Evolutionary conservation across 768 basidiomycete genomes (phyloP), one percentile per base, ranked within the genome.

Genomic region (Leccinellum luteum): DNA sequence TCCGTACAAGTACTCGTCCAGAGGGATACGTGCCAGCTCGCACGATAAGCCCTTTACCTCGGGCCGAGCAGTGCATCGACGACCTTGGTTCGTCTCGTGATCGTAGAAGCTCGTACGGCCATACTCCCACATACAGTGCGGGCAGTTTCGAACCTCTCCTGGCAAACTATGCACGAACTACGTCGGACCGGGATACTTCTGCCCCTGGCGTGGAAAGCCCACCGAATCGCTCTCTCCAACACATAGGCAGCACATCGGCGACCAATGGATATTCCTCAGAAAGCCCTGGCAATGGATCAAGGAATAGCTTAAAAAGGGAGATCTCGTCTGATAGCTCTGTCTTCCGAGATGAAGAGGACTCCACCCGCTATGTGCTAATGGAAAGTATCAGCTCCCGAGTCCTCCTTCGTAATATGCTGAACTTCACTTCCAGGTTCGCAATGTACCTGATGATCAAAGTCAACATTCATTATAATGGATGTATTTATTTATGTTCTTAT

Each of bases 121-220:
- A 84, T 66, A 74, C 76, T 27, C 73, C 78, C 45, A 79, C 79
- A 59, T 75, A 81, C 47, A 82, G 82, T 58, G 76, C 75, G 2
- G 83, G 79, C 14, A 87, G 85, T 70, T 79, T 79, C 55, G 86
- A 88, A 60, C 84, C 84, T 27, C 73, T 88, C 21, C 71, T 88
- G 48, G 78, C 80, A 25, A 71, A 75, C 13, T 82, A 77, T 56
- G 69, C 71, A 38, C 73, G 74, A 14, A 58, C 63, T 57, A 15
- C 48, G 23, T 55, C 67, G 21, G 67, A 72, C 21, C 66, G 62
- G 50, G 65, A 64, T 17, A 27, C 48, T 28, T 56, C 57, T 38
- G 38, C 38, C 13, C 56, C 44, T 28, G 45, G 57, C 32, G 50
- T 48, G 45, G 72, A 69, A 25, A 66, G 61, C 17, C 74, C 77